Conservation (phyloP, 257 asterid genomes). For the Fraxinus americana region DNA sequence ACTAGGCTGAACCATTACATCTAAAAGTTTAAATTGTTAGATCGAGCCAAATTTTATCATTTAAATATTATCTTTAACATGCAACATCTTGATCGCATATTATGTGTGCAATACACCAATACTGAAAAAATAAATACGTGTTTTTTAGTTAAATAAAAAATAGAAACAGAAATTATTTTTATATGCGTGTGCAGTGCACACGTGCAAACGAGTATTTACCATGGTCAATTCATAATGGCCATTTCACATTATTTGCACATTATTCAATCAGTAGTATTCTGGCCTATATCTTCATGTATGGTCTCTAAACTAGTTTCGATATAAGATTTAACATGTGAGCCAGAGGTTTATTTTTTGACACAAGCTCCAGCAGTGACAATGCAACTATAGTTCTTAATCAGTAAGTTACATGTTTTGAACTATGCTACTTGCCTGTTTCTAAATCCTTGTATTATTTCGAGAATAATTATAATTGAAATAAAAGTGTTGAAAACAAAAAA, state of each 20-base stretch:
- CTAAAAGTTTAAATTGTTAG: no score
- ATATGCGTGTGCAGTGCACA: not conserved
- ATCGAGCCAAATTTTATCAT: no score
- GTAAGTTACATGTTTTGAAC: not conserved
- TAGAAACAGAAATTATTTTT: not conserved
- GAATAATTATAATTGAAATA: not conserved
- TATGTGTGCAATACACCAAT: not conserved
- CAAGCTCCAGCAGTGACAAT: not conserved
- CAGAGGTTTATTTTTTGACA: not conserved
- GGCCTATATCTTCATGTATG: not conserved
- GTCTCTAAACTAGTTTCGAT: not conserved
- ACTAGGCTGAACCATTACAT: no score
- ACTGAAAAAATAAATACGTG: not conserved
- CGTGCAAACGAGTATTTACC: not conserved
- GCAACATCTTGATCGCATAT: not conserved
- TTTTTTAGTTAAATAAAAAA: not conserved
- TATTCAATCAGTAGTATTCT: not conserved
- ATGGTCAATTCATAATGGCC: not conserved
- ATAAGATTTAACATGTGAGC: not conserved
- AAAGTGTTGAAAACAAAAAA: not conserved
- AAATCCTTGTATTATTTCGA: conserved; percentile 1
- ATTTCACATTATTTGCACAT: not conserved
- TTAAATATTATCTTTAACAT: no score
- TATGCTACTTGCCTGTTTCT: not conserved
- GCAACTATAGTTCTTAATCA: not conserved